Percentiles rank a stretch among this genome's conserved stretches.
Evolutionary conservation across 768 basidiomycete genomes (phyloP).

Genomic region (Boletus sensibilis): DNA sequence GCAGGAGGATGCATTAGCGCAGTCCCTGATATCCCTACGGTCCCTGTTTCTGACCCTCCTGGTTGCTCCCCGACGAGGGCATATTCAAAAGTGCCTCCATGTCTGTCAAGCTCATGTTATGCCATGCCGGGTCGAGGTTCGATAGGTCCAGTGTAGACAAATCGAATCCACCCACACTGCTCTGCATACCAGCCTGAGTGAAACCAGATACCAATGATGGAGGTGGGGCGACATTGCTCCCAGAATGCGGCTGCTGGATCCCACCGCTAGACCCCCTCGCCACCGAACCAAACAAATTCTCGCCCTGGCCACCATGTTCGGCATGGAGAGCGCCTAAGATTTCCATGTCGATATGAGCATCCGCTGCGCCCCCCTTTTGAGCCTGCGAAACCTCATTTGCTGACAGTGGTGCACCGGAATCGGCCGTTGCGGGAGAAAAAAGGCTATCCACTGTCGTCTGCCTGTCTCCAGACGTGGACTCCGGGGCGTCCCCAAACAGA

Average conservation of each 20-base stretch:
- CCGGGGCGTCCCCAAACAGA: slow-evolving; percentile 53
- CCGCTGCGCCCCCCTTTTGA: slow-evolving; percentile 17
- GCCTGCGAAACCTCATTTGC: slow-evolving; percentile 14
- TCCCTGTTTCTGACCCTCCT: slow-evolving; percentile 26
- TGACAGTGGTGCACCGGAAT: slow-evolving; percentile 17
- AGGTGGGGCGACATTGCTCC: slow-evolving; percentile 35
- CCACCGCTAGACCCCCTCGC: slow-evolving; percentile 26
- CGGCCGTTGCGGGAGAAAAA: slow-evolving; percentile 48
- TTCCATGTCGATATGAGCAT: slow-evolving; percentile 33
- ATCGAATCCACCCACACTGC: slow-evolving; percentile 42
- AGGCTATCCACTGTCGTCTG: slow-evolving; percentile 44
- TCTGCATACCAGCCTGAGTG: slow-evolving; percentile 18
- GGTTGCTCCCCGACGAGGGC: slow-evolving; percentile 27
- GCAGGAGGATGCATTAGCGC: background rate
- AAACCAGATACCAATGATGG: slow-evolving; percentile 46
- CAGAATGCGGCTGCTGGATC: slow-evolving; percentile 12
- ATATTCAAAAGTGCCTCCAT: slow-evolving; percentile 57
- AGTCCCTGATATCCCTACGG: slow-evolving; percentile 9
- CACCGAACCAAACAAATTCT: slow-evolving; percentile 26
- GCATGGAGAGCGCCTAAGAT: slow-evolving; percentile 37
- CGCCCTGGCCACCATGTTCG: slow-evolving; percentile 16
- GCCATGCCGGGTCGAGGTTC: slow-evolving; percentile 40
- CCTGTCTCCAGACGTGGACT: slow-evolving; percentile 35
- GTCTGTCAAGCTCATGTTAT: slow-evolving; percentile 48
- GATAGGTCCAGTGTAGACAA: slow-evolving; percentile 48